Evolutionary conservation across 805 yeast genomes (phyloP).

Genomic region (Candida quercuum): DNA sequence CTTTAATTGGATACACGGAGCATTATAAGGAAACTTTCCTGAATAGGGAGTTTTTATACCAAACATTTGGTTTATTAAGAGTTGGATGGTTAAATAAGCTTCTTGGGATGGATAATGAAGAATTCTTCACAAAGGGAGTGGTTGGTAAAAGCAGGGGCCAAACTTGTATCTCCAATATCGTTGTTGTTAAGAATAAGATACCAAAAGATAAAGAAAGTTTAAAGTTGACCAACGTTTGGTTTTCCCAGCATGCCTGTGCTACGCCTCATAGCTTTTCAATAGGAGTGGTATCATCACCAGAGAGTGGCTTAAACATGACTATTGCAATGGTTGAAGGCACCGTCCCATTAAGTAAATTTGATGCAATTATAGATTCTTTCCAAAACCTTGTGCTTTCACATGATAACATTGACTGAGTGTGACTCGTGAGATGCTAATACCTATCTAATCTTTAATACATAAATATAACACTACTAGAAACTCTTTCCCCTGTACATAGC

Average conservation of each 20-base stretch:
- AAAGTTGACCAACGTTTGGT: neutral
- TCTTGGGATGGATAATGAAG: conserved; percentile 13
- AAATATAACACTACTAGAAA: no score
- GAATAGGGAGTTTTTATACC: conserved; percentile 6
- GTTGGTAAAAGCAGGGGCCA: conserved; percentile 11
- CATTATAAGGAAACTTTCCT: conserved; percentile 5
- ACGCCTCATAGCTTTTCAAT: conserved; percentile 10
- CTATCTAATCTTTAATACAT: no score
- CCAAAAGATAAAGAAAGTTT: neutral
- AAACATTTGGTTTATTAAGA: conserved; percentile 15
- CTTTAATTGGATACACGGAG: conserved; percentile 4
- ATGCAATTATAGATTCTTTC: conserved; percentile 4
- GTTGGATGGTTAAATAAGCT: conserved; percentile 1
- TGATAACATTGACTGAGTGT: no score
- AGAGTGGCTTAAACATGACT: conserved; percentile 14
- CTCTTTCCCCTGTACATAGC: no score
- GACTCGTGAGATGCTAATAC: no score
- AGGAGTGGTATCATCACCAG: conserved; percentile 4
- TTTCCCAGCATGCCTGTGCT: conserved; percentile 11
- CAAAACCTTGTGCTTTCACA: no score
- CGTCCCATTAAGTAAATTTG: conserved; percentile 4
- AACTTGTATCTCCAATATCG: conserved; percentile 16
- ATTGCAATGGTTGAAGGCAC: conserved; percentile 12
- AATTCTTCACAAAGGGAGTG: conserved; percentile 4
- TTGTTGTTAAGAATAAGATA: conserved; percentile 1